Percentiles rank a stretch among this genome's conserved stretches.
Evolutionary conservation across 1,284 basidiomycete genomes (phyloP).

Genomic region (Cutaneotrichosporon sp.): DNA sequence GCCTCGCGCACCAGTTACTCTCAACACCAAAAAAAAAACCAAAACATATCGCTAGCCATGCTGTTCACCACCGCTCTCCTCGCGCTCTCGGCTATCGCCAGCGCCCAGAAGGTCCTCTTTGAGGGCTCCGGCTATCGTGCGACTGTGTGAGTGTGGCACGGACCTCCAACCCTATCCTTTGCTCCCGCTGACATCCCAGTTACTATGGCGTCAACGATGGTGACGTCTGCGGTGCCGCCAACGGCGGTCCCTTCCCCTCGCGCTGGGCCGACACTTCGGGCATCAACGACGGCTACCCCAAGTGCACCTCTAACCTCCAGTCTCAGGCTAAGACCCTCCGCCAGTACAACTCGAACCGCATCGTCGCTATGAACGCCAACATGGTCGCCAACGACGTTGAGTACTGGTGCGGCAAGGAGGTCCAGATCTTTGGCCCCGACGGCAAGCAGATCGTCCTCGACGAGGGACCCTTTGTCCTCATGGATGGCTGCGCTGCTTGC

Average conservation of each 20-base stretch:
- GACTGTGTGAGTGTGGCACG: conserved; percentile 21
- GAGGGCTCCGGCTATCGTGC: conserved; percentile 12
- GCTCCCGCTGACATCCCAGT: conserved; percentile 12
- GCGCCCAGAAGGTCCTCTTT: conserved; percentile 22
- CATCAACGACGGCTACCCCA: conserved; percentile 24
- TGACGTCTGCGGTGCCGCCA: conserved; percentile 20
- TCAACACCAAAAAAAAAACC: neutral
- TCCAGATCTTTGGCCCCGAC: conserved; percentile 34
- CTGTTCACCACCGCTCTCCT: conserved; percentile 13
- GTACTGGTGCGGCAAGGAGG: conserved; percentile 34
- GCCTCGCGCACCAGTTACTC: neutral
- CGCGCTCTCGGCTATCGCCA: conserved; percentile 16
- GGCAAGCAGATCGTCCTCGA: conserved; percentile 31
- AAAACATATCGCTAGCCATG: conserved; percentile 11
- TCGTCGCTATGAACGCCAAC: conserved; percentile 29
- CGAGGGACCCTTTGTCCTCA: conserved; percentile 42
- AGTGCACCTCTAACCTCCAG: conserved; percentile 16
- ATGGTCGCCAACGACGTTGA: conserved; percentile 21
- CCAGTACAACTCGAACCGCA: conserved; percentile 20
- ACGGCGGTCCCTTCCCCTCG: conserved; percentile 24
- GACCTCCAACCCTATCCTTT: neutral
- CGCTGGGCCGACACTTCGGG: conserved; percentile 24
- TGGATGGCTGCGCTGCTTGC: conserved; percentile 39
- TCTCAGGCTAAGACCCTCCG: conserved; percentile 16
- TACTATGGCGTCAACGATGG: conserved; percentile 26